Evolutionary conservation across 2,329 filamentous ascomycete genomes (phyloP), one percentile per base, ranked within the genome.

Genomic region (Diaporthe amygdali): DNA sequence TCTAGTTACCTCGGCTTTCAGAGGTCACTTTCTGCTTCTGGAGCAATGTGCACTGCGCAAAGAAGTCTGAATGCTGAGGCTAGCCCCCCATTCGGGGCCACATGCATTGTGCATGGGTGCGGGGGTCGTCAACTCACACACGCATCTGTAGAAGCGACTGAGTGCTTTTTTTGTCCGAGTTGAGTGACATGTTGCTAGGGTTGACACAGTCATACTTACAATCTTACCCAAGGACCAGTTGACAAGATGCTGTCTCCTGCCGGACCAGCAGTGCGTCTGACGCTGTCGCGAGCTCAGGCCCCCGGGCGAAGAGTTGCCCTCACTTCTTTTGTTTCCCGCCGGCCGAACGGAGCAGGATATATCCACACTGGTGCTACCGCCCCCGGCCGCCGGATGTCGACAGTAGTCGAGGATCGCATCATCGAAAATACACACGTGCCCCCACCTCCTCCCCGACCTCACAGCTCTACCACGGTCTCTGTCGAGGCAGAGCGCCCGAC

Each of bases 161-260:
- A 63, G 41, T 20, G 27, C 59, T 47, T 47, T 47, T 47, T 30
- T 30, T 27, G 27, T n/a, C 4, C 30, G n/a, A 25, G 7, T 17
- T n/a, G 27, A 30, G 41, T 64, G 44, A 64, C 22, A 64, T 64
- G 30, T 20, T 37, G 59, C 41, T n/a, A 64, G 15, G 49, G 17
- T 41, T 49, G 59, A 64, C 59, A 49, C 41, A 37, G 14, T 37
- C 17, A n/a, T 49, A 20, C n/a, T 49, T 14, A 7, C 27, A 32
- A 20, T 37, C 9, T 9, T 17, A 8, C n/a, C 44, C 44, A 64
- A 49, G 41, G 30, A 64, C 30, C n/a, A 64, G 44, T 27, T 25
- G 59, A 49, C 59, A 64, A 64, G 27, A 64, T 64, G 59, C 17
- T 64, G 59, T 37, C 44, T 37, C 59, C 44, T 49, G 59, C 59